These are phyloP conservation scores for Phytophthora nicotianae DNA, from an alignment of 352 stramenopile genomes.

Conservation along the genomic window DNA sequence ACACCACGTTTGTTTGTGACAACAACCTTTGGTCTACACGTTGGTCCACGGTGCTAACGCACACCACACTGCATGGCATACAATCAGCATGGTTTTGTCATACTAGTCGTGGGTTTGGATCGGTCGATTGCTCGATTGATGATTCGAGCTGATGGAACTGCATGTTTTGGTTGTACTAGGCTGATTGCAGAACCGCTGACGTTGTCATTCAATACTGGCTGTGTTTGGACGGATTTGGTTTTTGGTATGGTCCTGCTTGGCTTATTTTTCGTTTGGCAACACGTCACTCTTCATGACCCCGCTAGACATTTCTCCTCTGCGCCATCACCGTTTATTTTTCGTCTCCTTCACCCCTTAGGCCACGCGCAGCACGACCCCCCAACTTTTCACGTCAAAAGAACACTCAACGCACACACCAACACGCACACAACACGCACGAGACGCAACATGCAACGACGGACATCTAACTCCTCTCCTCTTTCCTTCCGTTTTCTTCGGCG, in stretches of 20 bases:
- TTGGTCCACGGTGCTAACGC: too few species aligned
- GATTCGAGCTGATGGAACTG: constrained; percentile 3
- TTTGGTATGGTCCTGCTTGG: constrained; percentile 7
- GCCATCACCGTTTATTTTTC: neutral
- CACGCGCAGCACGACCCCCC: neutral
- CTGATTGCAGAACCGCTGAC: constrained; percentile 19
- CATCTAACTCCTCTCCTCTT: constrained; percentile 16
- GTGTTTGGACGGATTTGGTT: constrained; percentile 2
- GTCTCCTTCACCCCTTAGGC: neutral
- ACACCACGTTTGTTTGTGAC: neutral
- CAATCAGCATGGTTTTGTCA: neutral
- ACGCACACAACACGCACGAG: constrained; percentile 29
- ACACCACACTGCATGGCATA: neutral
- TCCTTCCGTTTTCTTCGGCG: neutral
- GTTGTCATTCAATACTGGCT: constrained; percentile 27
- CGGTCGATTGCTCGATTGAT: neutral
- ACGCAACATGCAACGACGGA: constrained; percentile 29
- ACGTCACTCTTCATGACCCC: neutral
- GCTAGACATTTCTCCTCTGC: neutral
- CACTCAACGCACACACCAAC: constrained; percentile 22
- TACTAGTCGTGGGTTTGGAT: neutral
- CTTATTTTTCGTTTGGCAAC: neutral
- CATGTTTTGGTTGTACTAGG: constrained; percentile 5
- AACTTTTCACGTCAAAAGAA: constrained; percentile 21
- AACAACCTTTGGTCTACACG: too few species aligned